Conservation (phyloP, 345 rosid genomes). For the Raphanus raphanistrum region DNA sequence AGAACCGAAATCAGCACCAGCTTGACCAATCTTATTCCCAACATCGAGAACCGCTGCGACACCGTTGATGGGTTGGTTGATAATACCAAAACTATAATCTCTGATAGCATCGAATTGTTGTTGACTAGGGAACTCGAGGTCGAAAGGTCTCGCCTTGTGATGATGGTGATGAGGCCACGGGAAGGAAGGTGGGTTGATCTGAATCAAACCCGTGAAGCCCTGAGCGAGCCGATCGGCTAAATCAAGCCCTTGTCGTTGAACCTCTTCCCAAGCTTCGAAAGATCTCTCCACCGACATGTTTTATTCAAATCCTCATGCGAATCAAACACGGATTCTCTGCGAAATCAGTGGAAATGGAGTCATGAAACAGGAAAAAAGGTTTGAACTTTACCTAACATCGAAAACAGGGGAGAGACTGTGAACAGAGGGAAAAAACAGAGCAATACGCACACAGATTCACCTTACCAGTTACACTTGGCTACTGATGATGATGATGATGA, state of each 20-base stretch:
- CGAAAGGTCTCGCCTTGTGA: conserved; percentile 43
- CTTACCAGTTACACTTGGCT: conserved; percentile 1
- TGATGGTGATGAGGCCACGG: conserved; percentile 60
- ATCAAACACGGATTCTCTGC: background rate
- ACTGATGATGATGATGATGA: background rate
- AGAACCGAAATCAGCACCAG: conserved; percentile 77
- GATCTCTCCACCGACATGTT: conserved; percentile 85
- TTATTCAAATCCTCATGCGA: conserved; percentile 4
- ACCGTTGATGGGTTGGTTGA: conserved; percentile 50
- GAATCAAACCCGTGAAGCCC: conserved; percentile 80
- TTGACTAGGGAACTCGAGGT: conserved; percentile 63
- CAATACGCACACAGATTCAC: background rate
- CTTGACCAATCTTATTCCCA: conserved; percentile 82
- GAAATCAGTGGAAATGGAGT: background rate
- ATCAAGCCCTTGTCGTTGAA: conserved; percentile 90
- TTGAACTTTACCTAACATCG: background rate
- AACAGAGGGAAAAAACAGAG: background rate
- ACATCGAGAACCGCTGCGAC: conserved; percentile 68
- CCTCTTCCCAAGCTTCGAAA: conserved; percentile 96
- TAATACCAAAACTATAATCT: conserved; percentile 47
- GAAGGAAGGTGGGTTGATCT: conserved; percentile 66
- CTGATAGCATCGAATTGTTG: conserved; percentile 40
- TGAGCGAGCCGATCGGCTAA: conserved; percentile 88
- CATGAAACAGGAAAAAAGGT: too few species aligned
- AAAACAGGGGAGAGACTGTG: background rate